Conservation (phyloP, 208 protist genomes). For the Tritrichomonas foetus region DNA sequence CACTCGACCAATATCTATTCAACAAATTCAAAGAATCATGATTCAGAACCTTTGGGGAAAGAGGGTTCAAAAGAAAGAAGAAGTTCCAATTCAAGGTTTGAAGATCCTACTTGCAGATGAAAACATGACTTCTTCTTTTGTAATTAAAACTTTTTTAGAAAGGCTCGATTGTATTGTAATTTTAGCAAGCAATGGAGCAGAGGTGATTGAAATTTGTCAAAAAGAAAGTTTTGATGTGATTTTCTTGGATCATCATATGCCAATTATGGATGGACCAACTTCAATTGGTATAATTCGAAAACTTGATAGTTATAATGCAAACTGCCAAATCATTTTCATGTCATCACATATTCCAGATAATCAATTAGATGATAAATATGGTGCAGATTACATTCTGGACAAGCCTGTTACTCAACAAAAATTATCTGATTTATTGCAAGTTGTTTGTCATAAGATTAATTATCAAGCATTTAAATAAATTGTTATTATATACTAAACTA, state of each 20-base stretch:
- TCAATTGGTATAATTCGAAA: neutral
- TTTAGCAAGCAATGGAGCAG: neutral
- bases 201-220: neutral
- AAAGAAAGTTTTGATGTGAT: neutral
- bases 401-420: too few species aligned
- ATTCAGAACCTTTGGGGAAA: neutral
- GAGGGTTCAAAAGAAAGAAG: neutral
- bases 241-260: slow-evolving; percentile 1
- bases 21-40: neutral
- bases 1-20: neutral
- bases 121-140: neutral
- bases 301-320: neutral
- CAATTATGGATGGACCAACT: neutral
- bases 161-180: neutral
- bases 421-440: too few species aligned
- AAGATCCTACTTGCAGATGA: neutral
- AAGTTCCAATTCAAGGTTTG: neutral
- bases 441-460: too few species aligned
- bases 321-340: neutral
- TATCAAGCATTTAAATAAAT: too few species aligned
- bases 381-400: too few species aligned
- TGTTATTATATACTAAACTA: too few species aligned
- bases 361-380: too few species aligned
- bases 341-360: neutral
- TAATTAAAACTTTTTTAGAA: neutral